Evolutionary conservation across 768 basidiomycete genomes (phyloP), one percentile per base, ranked within the genome.

Genomic region (Sistotremastrum niveocremeum): DNA sequence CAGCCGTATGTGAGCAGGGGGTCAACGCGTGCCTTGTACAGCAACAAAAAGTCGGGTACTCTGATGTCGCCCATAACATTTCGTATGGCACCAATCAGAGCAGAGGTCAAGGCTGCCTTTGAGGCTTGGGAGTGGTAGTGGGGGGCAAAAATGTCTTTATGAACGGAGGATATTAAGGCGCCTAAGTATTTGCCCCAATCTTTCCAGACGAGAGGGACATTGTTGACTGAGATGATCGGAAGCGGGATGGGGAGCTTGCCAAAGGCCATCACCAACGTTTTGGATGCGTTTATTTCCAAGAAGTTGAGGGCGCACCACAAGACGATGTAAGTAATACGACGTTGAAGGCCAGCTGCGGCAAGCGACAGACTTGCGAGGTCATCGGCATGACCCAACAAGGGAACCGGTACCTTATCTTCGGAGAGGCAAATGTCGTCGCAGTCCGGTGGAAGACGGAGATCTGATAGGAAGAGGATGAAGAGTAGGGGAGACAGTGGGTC

Each of bases 391-490:
- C 56, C 59, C 7, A 61, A 45, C 2, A 34, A 11, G 20, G 20
- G 20, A 20, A 20, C 20, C 20, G 20, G 20, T 20, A 20, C 20
- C 20, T 20, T 20, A 20, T 20, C 20, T 20, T 20, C 20, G 20
- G 20, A 20, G 20, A 20, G 20, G 20, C 20, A 20, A 10, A 57
- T 35, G 45, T 60, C 55, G 36, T 52, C 51, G 6, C 12, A 6
- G 44, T 56, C 48, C 7, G 34, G 8, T 0, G 39, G 40, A 8
- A 51, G 33, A 12, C 33, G 35, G 7, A 58, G 37, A 47, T 57
- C 60, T 1, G 55, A 49, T 35, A 61, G 47, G 48, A 55, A 58
- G 4, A 60, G 33, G 39, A 50, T 59, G 57, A 58, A 62, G 8
- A 60, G 51, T 3, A 49, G 47, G 2, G 59, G 60, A 2, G 59